Base-by-base conservation (phyloP, 2,329 filamentous ascomycete species). In the Aureobasidium uvarum region DNA sequence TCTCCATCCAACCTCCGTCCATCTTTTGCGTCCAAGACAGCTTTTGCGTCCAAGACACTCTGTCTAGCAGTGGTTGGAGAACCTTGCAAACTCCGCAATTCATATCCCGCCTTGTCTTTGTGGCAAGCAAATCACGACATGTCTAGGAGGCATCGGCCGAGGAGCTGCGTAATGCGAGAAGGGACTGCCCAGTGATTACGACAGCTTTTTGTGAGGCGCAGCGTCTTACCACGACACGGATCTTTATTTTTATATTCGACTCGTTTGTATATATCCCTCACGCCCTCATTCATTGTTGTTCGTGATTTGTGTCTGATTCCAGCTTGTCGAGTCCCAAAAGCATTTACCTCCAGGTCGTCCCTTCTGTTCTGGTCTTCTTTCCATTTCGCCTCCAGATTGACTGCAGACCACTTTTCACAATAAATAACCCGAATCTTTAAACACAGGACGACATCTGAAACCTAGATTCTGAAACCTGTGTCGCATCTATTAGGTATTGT, bases 81-180 rank as follows among this genome's bases (percentile, higher is more conserved):
- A 50, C 58, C 58, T 62, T 60, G 56, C 56, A 60, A 23, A 60
- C 33, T 51, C 45, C 43, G 45, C 41, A 48, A 48, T 28, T 18
- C 2, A 41, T 39, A 5, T 38, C 10, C 31, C n/a, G 25, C 18
- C 39, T 58, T 20, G 38, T 33, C 54, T 20, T 51, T 50, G 58
- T 50, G 56, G 56, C 43, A 28, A 60, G 56, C 33, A 51, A 50
- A 51, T 51, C 45, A 62, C 38, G 45, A 28, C 31, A 62, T 50
- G 45, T 41, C 18, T 62, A 28, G 33, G 28, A 31, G 39, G 45
- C 58, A 51, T 62, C 58, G 58, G 58, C 58, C 58, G 58, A 62
- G 58, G 58, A 51, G 58, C 51, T 62, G 58, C 58, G 58, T 62
- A 62, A 62, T 62, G 58, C 58, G 14, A 51, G 14, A 51, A 62